A percentile compares a stretch with the other conserved stretches of the same genome.
Evolutionary conservation across 2,329 filamentous ascomycete genomes (phyloP).

Genomic region (Aspergillus hiratsukae): DNA sequence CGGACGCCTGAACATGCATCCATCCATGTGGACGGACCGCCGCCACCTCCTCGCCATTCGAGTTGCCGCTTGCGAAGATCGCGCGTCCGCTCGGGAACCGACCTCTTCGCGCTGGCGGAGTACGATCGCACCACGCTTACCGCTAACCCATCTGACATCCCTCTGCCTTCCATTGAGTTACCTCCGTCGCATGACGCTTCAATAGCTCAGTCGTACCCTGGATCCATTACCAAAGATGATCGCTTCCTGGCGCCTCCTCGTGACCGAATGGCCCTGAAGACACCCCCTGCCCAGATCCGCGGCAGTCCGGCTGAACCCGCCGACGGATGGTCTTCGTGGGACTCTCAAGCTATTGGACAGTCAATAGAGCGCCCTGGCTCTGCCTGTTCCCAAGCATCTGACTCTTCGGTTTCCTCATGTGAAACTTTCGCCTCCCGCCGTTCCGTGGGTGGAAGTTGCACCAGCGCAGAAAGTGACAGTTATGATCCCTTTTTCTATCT

Average conservation of each 20-base stretch:
- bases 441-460: constrained; percentile 57
- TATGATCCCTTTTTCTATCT: constrained; percentile 53
- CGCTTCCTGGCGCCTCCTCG: constrained; percentile 38
- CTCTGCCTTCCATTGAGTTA: constrained; percentile 43
- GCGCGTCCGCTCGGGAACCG: constrained; percentile 35
- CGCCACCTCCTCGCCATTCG: constrained; percentile 42
- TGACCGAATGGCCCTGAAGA: constrained; percentile 37
- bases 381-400: constrained; percentile 55
- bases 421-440: constrained; percentile 54
- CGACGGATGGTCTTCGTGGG: constrained; percentile 29
- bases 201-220: constrained; percentile 19
- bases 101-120: constrained; percentile 31
- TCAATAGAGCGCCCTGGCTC: constrained; percentile 53
- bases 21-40: constrained; percentile 38
- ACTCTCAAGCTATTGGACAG: constrained; percentile 33
- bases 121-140: constrained; percentile 32
- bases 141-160: constrained; percentile 33
- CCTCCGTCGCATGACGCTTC: constrained; percentile 25
- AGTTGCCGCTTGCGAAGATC: constrained; percentile 39
- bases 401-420: constrained; percentile 59
- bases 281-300: constrained; percentile 44
- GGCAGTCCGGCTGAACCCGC: constrained; percentile 30
- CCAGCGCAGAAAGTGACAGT: constrained; percentile 57
- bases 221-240: constrained; percentile 27
- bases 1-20: constrained; percentile 42